phyloP scores from a whole-genome alignment of 129 eudicot genomes.

The Chrysanthemum lavandulifolium region DNA sequence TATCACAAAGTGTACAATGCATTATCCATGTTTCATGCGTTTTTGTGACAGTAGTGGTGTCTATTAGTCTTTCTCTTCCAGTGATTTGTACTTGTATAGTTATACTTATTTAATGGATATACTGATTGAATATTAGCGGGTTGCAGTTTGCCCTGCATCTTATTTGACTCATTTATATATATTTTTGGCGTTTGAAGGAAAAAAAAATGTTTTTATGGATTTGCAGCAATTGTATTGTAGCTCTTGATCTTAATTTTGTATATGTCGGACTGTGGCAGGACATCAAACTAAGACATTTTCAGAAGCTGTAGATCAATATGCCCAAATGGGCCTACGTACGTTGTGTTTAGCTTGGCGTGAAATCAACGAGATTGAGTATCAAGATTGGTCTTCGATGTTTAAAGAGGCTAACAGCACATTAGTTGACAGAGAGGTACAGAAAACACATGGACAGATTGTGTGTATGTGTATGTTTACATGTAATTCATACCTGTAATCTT shows the following conservation, averaged over 20 bases:
- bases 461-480: neutral
- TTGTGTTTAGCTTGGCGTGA: conserved; percentile 97
- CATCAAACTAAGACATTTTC: conserved; percentile 68
- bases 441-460: conserved; percentile 2
- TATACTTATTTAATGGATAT: neutral
- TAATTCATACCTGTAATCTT: neutral
- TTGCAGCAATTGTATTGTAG: conserved; percentile 7
- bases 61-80: neutral
- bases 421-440: conserved; percentile 87
- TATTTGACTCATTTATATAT: no score
- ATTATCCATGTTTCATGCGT: neutral
- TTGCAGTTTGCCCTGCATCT: no score
- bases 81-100: neutral
- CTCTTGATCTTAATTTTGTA: conserved; percentile 14
- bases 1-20: neutral
- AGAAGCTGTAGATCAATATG: conserved; percentile 94
- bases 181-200: conserved; percentile 7
- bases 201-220: conserved; percentile 1
- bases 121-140: no score
- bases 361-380: conserved; percentile 71
- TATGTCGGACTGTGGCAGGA: conserved; percentile 43
- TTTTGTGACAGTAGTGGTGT: neutral
- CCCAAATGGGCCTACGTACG: conserved; percentile 91
- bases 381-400: conserved; percentile 81
- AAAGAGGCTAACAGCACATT: conserved; percentile 94